Conservation (phyloP, 345 rosid species). For the Populus tremula region DNA sequence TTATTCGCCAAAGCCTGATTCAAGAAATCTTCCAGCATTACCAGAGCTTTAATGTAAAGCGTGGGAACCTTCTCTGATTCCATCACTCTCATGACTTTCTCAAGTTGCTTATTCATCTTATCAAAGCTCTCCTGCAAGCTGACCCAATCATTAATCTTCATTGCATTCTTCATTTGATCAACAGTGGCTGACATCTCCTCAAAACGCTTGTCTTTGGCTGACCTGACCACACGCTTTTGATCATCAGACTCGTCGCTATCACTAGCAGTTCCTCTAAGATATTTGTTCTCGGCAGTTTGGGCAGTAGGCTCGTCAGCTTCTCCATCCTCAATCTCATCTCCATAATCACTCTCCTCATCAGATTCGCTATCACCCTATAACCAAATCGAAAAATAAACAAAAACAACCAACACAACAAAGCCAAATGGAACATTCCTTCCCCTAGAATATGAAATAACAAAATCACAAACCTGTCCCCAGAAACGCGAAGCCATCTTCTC, state of each 20-base stretch:
- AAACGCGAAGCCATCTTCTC: constrained; percentile 56
- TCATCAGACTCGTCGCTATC: constrained; percentile 71
- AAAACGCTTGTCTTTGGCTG: constrained; percentile 84
- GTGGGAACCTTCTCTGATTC: constrained; percentile 71
- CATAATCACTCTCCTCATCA: constrained; percentile 50
- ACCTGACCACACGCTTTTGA: constrained; percentile 69
- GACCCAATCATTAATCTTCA: constrained; percentile 97
- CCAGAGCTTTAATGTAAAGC: constrained; percentile 74
- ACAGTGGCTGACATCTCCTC: constrained; percentile 75
- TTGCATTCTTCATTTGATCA: constrained; percentile 87
- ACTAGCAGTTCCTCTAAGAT: constrained; percentile 51
- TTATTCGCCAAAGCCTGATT: constrained; percentile 79
- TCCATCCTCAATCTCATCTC: constrained; percentile 42
- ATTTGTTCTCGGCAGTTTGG: constrained; percentile 38
- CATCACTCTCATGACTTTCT: constrained; percentile 79
- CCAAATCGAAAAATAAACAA: not conserved
- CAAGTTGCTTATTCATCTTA: constrained; percentile 89
- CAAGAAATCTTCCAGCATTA: constrained; percentile 86
- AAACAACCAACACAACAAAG: not conserved
- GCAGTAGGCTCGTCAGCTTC: constrained; percentile 33
- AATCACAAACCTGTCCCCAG: constrained; percentile 59
- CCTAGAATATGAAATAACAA: not conserved
- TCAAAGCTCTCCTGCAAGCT: constrained; percentile 82
- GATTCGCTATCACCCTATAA: constrained; percentile 68
- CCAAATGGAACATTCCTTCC: not conserved